A percentile compares a stretch with the other conserved stretches of the same genome.
Evolutionary conservation across 129 eudicot genomes (phyloP).

Genomic region (Smallanthus sonchifolius): DNA sequence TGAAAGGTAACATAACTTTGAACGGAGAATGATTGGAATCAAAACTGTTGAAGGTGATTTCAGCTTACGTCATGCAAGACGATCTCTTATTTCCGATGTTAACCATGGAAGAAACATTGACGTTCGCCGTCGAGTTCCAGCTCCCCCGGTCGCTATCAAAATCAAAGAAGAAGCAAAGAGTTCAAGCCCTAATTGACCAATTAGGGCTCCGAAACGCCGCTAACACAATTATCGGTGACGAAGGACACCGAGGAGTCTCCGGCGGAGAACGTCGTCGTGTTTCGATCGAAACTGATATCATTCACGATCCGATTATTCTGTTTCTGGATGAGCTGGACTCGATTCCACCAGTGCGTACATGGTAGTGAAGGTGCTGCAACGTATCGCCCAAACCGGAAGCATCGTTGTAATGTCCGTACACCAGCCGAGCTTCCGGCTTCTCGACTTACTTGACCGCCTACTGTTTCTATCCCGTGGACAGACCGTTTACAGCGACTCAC

Average conservation of each 20-base stretch:
- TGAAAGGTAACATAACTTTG: slow-evolving; percentile 59
- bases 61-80: slow-evolving; percentile 97
- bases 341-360: slow-evolving; percentile 93
- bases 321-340: slow-evolving; percentile 92
- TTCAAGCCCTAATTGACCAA: slow-evolving; percentile 80
- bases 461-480: slow-evolving; percentile 81
- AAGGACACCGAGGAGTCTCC: slow-evolving; percentile 94
- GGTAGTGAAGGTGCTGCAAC: slow-evolving; percentile 94
- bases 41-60: slow-evolving; percentile 63
- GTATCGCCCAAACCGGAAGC: slow-evolving; percentile 86
- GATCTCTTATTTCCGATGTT: slow-evolving; percentile 85
- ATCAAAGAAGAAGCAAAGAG: slow-evolving; percentile 70
- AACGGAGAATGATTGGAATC: slow-evolving; percentile 78
- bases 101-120: slow-evolving; percentile 89
- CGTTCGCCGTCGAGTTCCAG: slow-evolving; percentile 88
- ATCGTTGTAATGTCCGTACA: slow-evolving; percentile 87
- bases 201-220: slow-evolving; percentile 86
- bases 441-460: slow-evolving; percentile 65
- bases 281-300: slow-evolving; percentile 80
- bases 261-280: slow-evolving; percentile 97
- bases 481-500: slow-evolving; percentile 85
- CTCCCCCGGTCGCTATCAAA: slow-evolving; percentile 66
- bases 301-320: slow-evolving; percentile 67
- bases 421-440: slow-evolving; percentile 84
- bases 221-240: slow-evolving; percentile 86